A percentile compares a stretch with the other conserved stretches of the same genome.
These are phyloP conservation scores for Metschnikowia santaceciliae DNA, from an alignment of 805 yeast species.

Conservation along the genomic window DNA sequence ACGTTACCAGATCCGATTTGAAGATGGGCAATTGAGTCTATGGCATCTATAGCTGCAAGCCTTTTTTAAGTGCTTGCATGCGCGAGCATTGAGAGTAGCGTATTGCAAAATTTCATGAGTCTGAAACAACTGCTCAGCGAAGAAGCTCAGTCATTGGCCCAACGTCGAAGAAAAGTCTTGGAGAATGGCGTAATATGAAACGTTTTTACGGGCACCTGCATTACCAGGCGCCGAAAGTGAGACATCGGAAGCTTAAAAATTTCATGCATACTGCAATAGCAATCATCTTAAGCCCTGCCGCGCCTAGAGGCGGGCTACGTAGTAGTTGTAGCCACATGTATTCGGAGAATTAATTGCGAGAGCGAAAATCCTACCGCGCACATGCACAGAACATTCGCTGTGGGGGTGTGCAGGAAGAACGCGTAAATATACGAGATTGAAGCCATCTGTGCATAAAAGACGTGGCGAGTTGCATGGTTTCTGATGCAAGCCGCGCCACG, in stretches of 20 bases:
- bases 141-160: not conserved
- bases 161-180: not conserved
- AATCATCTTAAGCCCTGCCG: not conserved
- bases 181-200: not conserved
- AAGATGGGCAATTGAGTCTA: not conserved
- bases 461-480: not conserved
- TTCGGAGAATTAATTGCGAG: not conserved
- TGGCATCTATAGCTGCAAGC: not conserved
- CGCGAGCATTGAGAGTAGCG: conserved; percentile 1
- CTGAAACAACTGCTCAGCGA: not conserved
- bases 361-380: not conserved
- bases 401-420: not conserved
- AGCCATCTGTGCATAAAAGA: not conserved
- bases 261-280: not conserved
- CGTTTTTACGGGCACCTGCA: not conserved
- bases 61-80: not conserved
- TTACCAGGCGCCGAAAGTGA: not conserved
- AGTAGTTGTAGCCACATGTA: not conserved
- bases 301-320: not conserved
- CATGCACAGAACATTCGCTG: conserved; percentile 1
- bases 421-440: conserved; percentile 3
- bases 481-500: not conserved
- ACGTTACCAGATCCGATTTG: not conserved
- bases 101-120: not conserved
- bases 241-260: not conserved